A percentile compares a stretch with the other conserved stretches of the same genome.
Conservation (phyloP, 768 basidiomycete species). For the Macrocybe gigantea region DNA sequence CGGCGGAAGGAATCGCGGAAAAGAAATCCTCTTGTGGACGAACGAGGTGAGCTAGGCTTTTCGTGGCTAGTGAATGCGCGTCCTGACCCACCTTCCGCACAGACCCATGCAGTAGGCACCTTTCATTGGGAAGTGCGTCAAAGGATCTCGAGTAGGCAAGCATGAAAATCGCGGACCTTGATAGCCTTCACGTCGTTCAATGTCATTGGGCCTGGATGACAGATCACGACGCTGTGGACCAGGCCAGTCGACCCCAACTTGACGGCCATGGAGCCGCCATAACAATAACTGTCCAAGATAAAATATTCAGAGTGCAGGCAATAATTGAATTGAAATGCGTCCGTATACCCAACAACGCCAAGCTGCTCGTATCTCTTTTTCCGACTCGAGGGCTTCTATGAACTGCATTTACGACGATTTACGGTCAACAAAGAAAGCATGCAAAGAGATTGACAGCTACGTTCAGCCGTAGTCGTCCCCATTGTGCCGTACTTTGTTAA, state of each 20-base stretch:
- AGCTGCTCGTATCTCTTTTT: slow-evolving; percentile 35
- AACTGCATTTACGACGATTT: neutral
- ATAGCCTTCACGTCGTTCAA: slow-evolving; percentile 13
- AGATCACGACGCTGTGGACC: slow-evolving; percentile 15
- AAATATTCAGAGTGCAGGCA: neutral
- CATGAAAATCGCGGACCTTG: slow-evolving; percentile 5
- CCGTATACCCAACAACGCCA: slow-evolving; percentile 32
- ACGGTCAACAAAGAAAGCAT: slow-evolving; percentile 1
- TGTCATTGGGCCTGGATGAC: slow-evolving; percentile 14
- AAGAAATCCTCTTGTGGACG: slow-evolving; percentile 12
- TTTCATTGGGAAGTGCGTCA: neutral
- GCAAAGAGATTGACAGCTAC: neutral
- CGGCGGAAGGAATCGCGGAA: slow-evolving; percentile 10
- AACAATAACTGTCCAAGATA: slow-evolving; percentile 17
- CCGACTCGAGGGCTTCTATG: slow-evolving; percentile 19
- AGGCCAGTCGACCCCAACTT: slow-evolving; percentile 12
- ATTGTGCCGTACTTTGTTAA: slow-evolving; percentile 9
- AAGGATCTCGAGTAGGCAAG: neutral
- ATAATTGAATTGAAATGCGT: neutral
- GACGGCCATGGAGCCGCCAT: slow-evolving; percentile 13
- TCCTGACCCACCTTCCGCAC: slow-evolving; percentile 14
- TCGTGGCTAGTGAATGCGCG: too few relatives aligned
- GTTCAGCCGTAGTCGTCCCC: too few relatives aligned
- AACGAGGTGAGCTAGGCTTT: neutral
- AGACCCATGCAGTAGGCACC: slow-evolving; percentile 18